Evolutionary conservation across 1,284 basidiomycete genomes (phyloP), one percentile per base, ranked within the genome.

Genomic region (Cutaneotrichosporon arboriforme): DNA sequence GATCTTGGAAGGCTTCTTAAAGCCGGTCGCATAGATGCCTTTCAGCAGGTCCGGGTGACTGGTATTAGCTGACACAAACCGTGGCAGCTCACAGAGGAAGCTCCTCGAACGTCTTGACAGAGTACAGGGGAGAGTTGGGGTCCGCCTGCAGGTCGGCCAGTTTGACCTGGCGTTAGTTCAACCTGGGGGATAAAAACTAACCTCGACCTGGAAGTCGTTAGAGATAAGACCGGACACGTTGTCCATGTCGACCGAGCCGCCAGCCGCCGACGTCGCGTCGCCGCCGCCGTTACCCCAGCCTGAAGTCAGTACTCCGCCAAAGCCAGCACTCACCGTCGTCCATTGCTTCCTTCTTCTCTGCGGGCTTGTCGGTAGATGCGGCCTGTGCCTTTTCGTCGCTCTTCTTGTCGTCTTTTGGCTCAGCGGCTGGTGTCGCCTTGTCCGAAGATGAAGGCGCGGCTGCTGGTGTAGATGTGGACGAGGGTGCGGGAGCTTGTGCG

Each of bases 1-100:
- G 61, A 99, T 98, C 78, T 98, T 98, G 51, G 92, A 97, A 4
- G 96, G 96, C 75, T 94, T 96, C 51, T 90, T 88, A 77, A 97
- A 99, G 38, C 90, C 90, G 84, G 96, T 88, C 44, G 87, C 86
- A 74, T 93, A 97, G 49, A 98, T 83, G n/a, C 96, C 96, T 75
- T 94, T 96, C 60, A 97, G 82, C 26, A 98, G 81, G 72, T 97
- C 88, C 47, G 83, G 80, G 73, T 90, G 85, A 50, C 91, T 94
- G 69, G 34, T 13, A 38, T 54, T n/a, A 54, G 52, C 38, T 36
- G 1, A 7, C 17, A 7, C 17, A 8, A 42, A 12, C 9, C 23
- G 46, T 44, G 21, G 26, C 10, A 8, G 68, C 89, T 67, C 46
- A 94, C 91, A 97, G 76, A 56, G 90, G 90, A 40, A 97, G 83